Evolutionary conservation across 331 rosid species (phyloP).

Genomic region (Spiraea crenata): DNA sequence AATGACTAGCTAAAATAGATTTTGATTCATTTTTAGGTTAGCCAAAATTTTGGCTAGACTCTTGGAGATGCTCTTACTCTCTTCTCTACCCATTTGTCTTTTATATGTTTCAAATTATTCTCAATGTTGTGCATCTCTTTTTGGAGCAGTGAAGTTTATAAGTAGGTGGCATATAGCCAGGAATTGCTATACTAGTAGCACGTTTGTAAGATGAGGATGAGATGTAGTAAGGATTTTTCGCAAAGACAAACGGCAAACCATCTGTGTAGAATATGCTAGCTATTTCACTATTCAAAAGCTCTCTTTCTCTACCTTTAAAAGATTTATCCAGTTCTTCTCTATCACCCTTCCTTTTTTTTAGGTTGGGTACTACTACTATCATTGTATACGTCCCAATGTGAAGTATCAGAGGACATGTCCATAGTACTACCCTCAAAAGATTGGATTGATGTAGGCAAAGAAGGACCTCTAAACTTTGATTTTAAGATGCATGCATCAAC

Average conservation of each 20-base stretch:
- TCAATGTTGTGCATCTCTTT: neutral
- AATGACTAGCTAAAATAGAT: too few species aligned
- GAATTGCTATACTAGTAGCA: neutral
- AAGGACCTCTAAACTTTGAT: too few species aligned
- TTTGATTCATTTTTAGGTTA: too few species aligned
- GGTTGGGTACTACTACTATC: too few species aligned
- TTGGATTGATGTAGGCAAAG: too few species aligned
- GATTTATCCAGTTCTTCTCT: neutral
- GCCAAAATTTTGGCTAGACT: too few species aligned
- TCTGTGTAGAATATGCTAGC: neutral
- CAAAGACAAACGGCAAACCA: neutral
- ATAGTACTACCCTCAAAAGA: too few species aligned
- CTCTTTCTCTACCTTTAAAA: neutral
- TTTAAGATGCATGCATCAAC: too few species aligned
- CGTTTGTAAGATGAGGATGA: neutral
- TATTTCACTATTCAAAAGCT: neutral
- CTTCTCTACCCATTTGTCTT: neutral
- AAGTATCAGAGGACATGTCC: too few species aligned
- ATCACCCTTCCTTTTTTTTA: neutral
- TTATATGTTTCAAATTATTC: neutral
- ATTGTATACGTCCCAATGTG: too few species aligned
- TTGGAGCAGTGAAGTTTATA: conserved; percentile 1
- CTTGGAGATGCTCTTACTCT: neutral
- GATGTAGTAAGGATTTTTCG: neutral
- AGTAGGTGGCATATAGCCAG: neutral